Evolutionary conservation across 208 protist genomes (phyloP).

Genomic region (Wallacemonas sp.): DNA sequence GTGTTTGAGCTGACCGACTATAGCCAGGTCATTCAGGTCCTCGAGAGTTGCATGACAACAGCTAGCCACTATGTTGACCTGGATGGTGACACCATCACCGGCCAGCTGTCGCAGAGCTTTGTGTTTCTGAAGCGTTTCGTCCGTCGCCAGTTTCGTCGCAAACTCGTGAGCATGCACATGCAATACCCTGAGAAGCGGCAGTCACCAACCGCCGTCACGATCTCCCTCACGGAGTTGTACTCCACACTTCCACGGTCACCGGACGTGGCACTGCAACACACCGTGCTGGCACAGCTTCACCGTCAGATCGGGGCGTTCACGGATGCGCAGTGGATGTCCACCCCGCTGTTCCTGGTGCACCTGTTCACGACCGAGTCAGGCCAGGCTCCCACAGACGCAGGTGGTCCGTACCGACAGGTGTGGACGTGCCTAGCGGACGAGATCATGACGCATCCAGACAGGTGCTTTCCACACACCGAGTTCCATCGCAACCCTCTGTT

Average conservation of each 20-base stretch:
- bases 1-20: slow-evolving; percentile 35
- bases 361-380: slow-evolving; percentile 74
- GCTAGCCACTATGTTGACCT: slow-evolving; percentile 85
- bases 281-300: slow-evolving; percentile 83
- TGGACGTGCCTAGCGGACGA: slow-evolving; percentile 88
- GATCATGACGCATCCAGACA: slow-evolving; percentile 86
- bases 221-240: slow-evolving; percentile 74
- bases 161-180: slow-evolving; percentile 67
- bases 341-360: slow-evolving; percentile 83
- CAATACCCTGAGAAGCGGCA: slow-evolving; percentile 46
- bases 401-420: slow-evolving; percentile 87
- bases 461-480: slow-evolving; percentile 79
- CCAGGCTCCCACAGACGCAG: slow-evolving; percentile 84
- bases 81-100: slow-evolving; percentile 63
- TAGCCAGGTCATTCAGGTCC: slow-evolving; percentile 66
- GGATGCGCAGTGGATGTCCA: slow-evolving; percentile 50
- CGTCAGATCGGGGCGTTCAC: slow-evolving; percentile 81
- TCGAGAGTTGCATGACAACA: slow-evolving; percentile 90
- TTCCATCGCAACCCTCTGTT: slow-evolving; percentile 88
- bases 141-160: slow-evolving; percentile 68
- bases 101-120: slow-evolving; percentile 70
- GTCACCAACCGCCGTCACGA: slow-evolving; percentile 48
- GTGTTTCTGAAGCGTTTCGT: slow-evolving; percentile 83
- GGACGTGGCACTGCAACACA: slow-evolving; percentile 76
- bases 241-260: slow-evolving; percentile 68